A percentile compares a stretch with the other conserved stretches of the same genome.
These are phyloP conservation scores for Russula lepida DNA, from an alignment of 768 basidiomycete species.

Conservation along the genomic window DNA sequence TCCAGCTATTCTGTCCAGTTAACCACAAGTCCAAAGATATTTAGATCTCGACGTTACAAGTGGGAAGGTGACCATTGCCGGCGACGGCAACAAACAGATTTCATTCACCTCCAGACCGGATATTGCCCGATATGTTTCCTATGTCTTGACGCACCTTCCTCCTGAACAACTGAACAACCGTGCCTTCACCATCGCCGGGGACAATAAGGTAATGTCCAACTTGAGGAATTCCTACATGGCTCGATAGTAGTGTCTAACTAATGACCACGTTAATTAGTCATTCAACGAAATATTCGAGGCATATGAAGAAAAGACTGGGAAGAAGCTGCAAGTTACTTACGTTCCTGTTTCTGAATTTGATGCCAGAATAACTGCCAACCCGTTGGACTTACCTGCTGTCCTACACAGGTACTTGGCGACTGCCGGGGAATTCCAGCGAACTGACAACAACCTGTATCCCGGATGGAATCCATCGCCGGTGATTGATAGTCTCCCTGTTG, in stretches of 20 bases:
- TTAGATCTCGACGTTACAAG: background rate
- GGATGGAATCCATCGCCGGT: constrained; percentile 20
- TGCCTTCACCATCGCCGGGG: too few species aligned
- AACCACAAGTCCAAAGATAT: background rate
- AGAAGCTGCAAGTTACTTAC: constrained; percentile 20
- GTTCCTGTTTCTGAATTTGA: constrained; percentile 10
- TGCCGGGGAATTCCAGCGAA: background rate
- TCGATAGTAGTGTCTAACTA: too few species aligned
- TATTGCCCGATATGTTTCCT: too few species aligned
- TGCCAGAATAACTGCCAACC: constrained; percentile 11
- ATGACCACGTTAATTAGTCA: too few species aligned
- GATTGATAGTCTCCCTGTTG: constrained; percentile 5
- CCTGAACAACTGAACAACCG: too few species aligned
- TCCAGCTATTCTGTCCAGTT: too few species aligned
- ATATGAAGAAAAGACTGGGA: constrained; percentile 20
- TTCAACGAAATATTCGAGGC: constrained; percentile 20
- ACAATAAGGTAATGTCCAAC: too few species aligned
- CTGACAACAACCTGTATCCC: constrained; percentile 19
- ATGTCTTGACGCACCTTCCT: too few species aligned
- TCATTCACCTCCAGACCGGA: background rate
- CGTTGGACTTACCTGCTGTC: background rate
- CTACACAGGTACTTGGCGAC: constrained; percentile 14
- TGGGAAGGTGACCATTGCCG: background rate
- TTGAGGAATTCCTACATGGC: too few species aligned
- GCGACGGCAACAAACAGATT: background rate